These are phyloP conservation scores for Astrothelium macrocarpum DNA, from an alignment of 495 filamentous ascomycete genomes.

Conservation along the genomic window DNA sequence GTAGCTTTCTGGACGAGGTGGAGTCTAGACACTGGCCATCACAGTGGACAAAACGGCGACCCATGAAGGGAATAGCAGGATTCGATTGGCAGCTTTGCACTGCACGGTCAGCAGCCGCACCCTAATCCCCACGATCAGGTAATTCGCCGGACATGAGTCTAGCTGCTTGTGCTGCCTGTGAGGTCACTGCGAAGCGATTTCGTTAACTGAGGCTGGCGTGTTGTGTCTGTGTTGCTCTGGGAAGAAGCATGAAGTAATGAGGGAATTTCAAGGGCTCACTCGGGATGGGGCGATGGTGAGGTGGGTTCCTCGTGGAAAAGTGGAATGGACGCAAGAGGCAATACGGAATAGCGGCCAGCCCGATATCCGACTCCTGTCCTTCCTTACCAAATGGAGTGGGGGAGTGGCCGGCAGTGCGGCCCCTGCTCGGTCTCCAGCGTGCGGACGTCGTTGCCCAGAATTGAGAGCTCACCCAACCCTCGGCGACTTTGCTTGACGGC, in stretches of 20 bases:
- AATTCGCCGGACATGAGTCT: neutral
- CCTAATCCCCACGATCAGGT: constrained; percentile 1
- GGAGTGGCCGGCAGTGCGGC: too few species aligned
- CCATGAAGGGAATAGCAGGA: neutral
- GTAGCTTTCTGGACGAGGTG: neutral
- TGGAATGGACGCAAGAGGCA: too few species aligned
- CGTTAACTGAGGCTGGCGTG: too few species aligned
- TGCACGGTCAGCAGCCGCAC: constrained; percentile 4
- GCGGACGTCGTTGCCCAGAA: too few species aligned
- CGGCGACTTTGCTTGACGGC: neutral
- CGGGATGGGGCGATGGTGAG: too few species aligned
- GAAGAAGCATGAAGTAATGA: neutral
- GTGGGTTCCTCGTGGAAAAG: too few species aligned
- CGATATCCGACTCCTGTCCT: too few species aligned
- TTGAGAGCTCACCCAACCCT: neutral
- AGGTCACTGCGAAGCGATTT: neutral
- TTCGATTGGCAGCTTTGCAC: neutral
- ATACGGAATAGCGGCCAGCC: too few species aligned
- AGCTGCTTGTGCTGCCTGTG: neutral
- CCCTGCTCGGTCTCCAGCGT: too few species aligned
- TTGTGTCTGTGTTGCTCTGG: too few species aligned
- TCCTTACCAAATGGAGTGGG: too few species aligned
- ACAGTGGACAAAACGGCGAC: neutral
- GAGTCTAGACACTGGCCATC: constrained; percentile 1
- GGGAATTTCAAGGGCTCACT: too few species aligned